Evolutionary conservation across 371 early-diverging fungal species (phyloP).

Genomic region (Mortierella sp.): DNA sequence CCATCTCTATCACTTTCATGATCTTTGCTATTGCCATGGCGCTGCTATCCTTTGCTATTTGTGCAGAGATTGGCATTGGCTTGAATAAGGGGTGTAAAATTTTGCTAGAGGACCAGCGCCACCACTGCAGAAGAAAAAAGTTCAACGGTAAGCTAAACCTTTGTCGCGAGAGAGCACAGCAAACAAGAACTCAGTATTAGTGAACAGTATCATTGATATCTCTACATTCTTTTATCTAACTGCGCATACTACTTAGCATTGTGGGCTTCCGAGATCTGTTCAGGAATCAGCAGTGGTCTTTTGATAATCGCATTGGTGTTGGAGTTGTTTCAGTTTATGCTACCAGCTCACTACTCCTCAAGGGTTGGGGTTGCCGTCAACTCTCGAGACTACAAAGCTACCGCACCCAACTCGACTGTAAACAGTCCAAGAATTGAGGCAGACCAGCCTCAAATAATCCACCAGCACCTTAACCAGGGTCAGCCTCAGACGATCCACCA

Average conservation of each 20-base stretch:
- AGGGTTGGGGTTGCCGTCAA: background rate
- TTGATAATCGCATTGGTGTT: conserved; percentile 20
- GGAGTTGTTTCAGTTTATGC: conserved; percentile 38
- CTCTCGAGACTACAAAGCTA: conserved; percentile 5
- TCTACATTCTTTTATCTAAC: no score
- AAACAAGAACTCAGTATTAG: no score
- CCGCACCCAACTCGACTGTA: conserved; percentile 6
- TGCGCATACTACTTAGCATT: conserved; percentile 14
- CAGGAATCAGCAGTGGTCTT: conserved; percentile 41
- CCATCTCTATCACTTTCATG: conserved; percentile 12
- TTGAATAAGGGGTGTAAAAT: conserved; percentile 36
- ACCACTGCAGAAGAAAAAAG: conserved; percentile 20
- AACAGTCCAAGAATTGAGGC: no score
- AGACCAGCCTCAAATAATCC: no score
- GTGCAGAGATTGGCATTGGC: conserved; percentile 45
- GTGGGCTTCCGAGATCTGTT: conserved; percentile 35
- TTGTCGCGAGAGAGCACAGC: background rate
- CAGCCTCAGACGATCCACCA: no score
- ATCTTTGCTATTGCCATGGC: background rate
- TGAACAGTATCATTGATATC: no score
- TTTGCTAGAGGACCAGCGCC: background rate
- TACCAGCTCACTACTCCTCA: background rate
- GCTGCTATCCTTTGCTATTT: conserved; percentile 34
- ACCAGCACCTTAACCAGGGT: no score
- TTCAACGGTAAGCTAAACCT: conserved; percentile 24